phyloP scores from a whole-genome alignment of 352 stramenopile genomes.

The Phytophthora melonis region DNA sequence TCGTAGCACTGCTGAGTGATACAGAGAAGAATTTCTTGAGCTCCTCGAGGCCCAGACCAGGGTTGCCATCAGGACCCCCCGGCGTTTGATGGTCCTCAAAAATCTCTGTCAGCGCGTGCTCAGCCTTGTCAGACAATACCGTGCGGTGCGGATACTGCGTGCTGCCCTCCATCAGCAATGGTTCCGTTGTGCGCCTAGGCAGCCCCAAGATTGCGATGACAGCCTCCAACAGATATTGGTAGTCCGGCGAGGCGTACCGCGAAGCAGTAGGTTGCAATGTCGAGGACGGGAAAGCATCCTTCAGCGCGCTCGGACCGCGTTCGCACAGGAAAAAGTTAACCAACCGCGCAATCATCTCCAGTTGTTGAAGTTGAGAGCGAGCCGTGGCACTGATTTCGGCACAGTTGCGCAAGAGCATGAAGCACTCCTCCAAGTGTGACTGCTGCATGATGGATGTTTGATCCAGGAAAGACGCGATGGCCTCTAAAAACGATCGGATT shows the following conservation, averaged over 20 bases:
- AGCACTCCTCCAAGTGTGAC: constrained; percentile 88
- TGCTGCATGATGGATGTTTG: constrained; percentile 82
- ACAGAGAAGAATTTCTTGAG: constrained; percentile 76
- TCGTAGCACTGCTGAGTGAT: constrained; percentile 66
- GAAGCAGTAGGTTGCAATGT: constrained; percentile 50
- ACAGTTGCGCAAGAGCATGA: constrained; percentile 85
- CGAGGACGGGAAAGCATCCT: constrained; percentile 78
- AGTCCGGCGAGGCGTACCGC: constrained; percentile 84
- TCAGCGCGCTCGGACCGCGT: constrained; percentile 63
- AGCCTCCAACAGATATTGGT: constrained; percentile 90
- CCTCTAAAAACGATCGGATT: constrained; percentile 56
- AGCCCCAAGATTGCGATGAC: constrained; percentile 88
- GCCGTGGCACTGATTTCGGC: constrained; percentile 66
- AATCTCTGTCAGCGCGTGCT: constrained; percentile 76
- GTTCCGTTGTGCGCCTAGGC: constrained; percentile 66
- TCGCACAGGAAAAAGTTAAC: constrained; percentile 88
- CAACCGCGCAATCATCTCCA: constrained; percentile 82
- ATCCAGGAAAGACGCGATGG: constrained; percentile 71
- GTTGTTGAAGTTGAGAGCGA: constrained; percentile 57
- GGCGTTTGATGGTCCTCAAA: constrained; percentile 75
- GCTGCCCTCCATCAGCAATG: constrained; percentile 71
- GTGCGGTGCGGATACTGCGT: constrained; percentile 77
- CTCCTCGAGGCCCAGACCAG: constrained; percentile 63
- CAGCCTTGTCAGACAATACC: constrained; percentile 75
- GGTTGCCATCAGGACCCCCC: constrained; percentile 27